A percentile compares a stretch with the other conserved stretches of the same genome.
phyloP scores from a whole-genome alignment of 768 basidiomycete genomes.

The Lactarius hatsudake region DNA sequence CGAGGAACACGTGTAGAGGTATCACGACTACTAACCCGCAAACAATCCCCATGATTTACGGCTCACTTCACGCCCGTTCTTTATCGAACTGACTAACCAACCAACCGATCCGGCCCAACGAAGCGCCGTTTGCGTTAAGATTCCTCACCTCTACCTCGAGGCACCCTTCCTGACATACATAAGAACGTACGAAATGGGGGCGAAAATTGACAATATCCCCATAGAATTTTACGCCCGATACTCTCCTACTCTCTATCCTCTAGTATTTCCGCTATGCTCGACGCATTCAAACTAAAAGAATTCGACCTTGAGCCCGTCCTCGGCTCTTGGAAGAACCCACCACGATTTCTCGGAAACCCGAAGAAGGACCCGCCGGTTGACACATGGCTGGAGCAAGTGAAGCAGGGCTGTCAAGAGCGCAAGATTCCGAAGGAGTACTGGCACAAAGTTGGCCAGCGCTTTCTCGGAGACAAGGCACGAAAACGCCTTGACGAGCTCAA shows the following conservation, averaged over 20 bases:
- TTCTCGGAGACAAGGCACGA: constrained; percentile 68
- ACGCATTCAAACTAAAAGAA: constrained; percentile 77
- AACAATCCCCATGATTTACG: constrained; percentile 13
- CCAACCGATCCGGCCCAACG: constrained; percentile 4
- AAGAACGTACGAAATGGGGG: constrained; percentile 5
- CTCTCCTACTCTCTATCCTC: not conserved
- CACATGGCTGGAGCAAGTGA: constrained; percentile 71
- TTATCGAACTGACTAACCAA: not conserved
- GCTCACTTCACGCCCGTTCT: constrained; percentile 15
- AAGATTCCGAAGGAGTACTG: constrained; percentile 78
- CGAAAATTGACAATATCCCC: constrained; percentile 9
- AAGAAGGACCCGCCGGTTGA: constrained; percentile 70
- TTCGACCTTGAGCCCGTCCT: constrained; percentile 70
- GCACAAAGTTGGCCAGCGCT: constrained; percentile 79
- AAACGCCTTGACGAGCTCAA: constrained; percentile 68
- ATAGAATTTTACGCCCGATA: constrained; percentile 1
- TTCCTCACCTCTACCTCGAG: constrained; percentile 21
- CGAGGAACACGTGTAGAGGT: constrained; percentile 12
- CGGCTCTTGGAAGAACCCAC: constrained; percentile 62
- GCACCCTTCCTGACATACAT: constrained; percentile 14
- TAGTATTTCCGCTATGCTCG: constrained; percentile 42
- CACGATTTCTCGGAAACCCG: constrained; percentile 62
- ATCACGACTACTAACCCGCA: constrained; percentile 4
- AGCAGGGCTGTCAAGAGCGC: constrained; percentile 64
- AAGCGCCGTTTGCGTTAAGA: constrained; percentile 5